Evolutionary conservation across 2,329 filamentous ascomycete species (phyloP).

Genomic region (Hypoxylon sp.): DNA sequence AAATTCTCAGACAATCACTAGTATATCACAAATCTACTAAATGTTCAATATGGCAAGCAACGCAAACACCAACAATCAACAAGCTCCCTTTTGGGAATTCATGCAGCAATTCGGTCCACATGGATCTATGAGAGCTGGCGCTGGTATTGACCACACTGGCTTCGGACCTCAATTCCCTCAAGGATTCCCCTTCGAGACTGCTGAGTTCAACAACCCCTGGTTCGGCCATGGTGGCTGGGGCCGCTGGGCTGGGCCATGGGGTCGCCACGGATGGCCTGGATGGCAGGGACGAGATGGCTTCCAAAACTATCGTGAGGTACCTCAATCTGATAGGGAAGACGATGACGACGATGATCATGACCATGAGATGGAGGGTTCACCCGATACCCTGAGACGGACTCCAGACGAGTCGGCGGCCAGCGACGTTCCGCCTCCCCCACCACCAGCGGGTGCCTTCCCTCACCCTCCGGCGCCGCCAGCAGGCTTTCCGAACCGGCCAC

Average conservation of each 20-base stretch:
- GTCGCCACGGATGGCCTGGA: conserved; percentile 34
- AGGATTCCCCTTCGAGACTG: conserved; percentile 56
- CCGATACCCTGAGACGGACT: conserved; percentile 52
- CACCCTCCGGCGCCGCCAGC: conserved; percentile 38
- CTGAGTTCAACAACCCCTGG: conserved; percentile 44
- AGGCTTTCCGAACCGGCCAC: conserved; percentile 22
- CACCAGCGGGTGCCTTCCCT: conserved; percentile 28
- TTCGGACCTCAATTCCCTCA: conserved; percentile 48
- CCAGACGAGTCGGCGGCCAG: conserved; percentile 38
- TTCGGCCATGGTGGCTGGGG: conserved; percentile 33
- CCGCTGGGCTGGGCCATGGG: conserved; percentile 38
- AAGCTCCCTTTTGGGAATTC: conserved; percentile 54
- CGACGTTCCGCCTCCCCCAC: conserved; percentile 30
- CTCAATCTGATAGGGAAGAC: conserved; percentile 49
- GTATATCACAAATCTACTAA: conserved; percentile 12
- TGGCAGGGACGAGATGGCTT: conserved; percentile 43
- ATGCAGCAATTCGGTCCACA: conserved; percentile 55
- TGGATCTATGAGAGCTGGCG: conserved; percentile 50
- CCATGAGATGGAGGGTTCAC: conserved; percentile 55
- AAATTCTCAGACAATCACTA: conserved; percentile 13
- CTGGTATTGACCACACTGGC: conserved; percentile 58
- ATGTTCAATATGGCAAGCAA: conserved; percentile 40
- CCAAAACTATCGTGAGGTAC: conserved; percentile 47
- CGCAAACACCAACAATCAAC: conserved; percentile 35
- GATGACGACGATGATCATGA: conserved; percentile 40